Evolutionary conservation across 2,329 filamentous ascomycete species (phyloP), one percentile per base, ranked within the genome.

Genomic region (Bipolaris sorokiniana): DNA sequence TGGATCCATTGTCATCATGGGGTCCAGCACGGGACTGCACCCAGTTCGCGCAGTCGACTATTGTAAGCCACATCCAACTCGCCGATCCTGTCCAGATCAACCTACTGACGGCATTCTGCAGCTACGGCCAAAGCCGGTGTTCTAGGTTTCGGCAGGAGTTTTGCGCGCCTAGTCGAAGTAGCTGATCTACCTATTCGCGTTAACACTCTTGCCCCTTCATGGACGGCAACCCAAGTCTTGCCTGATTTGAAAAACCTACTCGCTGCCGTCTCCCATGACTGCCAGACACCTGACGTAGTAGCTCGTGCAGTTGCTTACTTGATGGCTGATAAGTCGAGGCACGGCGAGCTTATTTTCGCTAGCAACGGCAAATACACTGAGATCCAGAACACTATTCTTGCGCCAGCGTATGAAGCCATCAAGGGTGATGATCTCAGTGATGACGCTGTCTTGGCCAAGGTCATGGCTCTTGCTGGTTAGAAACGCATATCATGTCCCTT

Each of bases 1-100:
- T n/a, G 79, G 81, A n/a, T 84, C 82, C 54, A 78, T 87, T 23
- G 82, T 86, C 15, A 75, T 86, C 42, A 83, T 79, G 45, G 80
- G 79, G 3, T 87, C 85, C 0, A 77, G 76, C 4, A 81, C 83
- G 0, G 78, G 77, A 2, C 74, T 86, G 7, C 82, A 84, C 54
- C 81, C 79, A 1, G 77, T 86, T 48, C 77, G 81, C 16, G 77
- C 77, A 2, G 74, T 78, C 0, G 84, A 87, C 64, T 87, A 87
- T 56, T 67, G 79, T 80, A 54, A 67, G 75, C 26, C 71, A 11
- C 71, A 11, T 23, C 38, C 9, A 31, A 16, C 44, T 38, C 16
- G 42, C 34, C 36, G n/a, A 40, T 51, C 16, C n/a, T 38, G 26
- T 33, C 16, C n/a, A 34, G 51, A 16, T 2, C 7, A 31, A 0